Conservation (phyloP, 805 yeast species). For the Starmerella apicola region DNA sequence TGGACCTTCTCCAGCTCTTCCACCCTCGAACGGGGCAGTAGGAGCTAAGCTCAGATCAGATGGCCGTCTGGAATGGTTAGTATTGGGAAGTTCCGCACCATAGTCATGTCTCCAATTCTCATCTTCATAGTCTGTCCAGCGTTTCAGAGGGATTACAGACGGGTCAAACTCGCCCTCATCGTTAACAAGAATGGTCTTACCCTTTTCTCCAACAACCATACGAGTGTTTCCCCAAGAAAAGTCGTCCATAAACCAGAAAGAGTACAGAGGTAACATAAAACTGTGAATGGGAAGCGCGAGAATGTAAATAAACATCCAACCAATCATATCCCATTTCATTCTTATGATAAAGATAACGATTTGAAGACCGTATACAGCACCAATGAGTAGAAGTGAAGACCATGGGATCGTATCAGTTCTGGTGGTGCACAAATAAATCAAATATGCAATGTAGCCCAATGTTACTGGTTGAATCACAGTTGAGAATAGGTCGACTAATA, state of each 20-base stretch:
- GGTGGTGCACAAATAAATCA: conserved; percentile 38
- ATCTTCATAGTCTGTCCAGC: conserved; percentile 49
- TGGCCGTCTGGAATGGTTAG: conserved; percentile 2
- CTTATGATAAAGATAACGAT: conserved; percentile 40
- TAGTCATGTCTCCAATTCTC: conserved; percentile 31
- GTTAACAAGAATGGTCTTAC: conserved; percentile 36
- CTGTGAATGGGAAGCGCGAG: conserved; percentile 49
- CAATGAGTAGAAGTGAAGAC: conserved; percentile 44
- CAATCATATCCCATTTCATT: conserved; percentile 35
- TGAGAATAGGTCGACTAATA: conserved; percentile 44
- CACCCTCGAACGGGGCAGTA: conserved; percentile 5
- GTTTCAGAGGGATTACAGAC: conserved; percentile 39
- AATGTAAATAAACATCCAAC: conserved; percentile 46
- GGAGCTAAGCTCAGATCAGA: conserved; percentile 17
- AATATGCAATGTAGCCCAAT: conserved; percentile 35
- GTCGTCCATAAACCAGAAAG: conserved; percentile 56
- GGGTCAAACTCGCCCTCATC: conserved; percentile 45
- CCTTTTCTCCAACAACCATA: conserved; percentile 40
- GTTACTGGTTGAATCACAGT: conserved; percentile 53
- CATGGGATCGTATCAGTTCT: conserved; percentile 41
- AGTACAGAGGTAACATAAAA: conserved; percentile 43
- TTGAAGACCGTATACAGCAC: conserved; percentile 46
- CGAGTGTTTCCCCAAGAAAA: conserved; percentile 60
- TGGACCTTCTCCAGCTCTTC: conserved; percentile 2
- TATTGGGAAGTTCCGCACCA: conserved; percentile 2